These are phyloP conservation scores for Phytophthora cryptogea DNA, from an alignment of 352 stramenopile species.

Conservation along the genomic window DNA sequence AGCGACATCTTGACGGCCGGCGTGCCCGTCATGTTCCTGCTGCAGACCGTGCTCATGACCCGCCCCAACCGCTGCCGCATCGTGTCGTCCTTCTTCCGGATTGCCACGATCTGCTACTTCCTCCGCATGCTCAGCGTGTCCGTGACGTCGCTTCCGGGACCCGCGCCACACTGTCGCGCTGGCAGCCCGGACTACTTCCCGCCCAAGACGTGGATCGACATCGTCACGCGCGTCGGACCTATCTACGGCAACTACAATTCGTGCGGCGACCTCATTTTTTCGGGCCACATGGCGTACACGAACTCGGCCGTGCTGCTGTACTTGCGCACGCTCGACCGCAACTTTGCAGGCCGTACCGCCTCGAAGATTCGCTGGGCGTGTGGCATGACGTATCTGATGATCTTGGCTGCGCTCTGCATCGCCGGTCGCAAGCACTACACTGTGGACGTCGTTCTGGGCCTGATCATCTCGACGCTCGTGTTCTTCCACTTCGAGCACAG, in stretches of 20 bases:
- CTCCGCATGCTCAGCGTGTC: conserved; percentile 68
- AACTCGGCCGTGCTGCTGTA: conserved; percentile 72
- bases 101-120: conserved; percentile 74
- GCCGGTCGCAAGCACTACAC: conserved; percentile 79
- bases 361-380: conserved; percentile 60
- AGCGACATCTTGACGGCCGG: conserved; percentile 69
- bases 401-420: conserved; percentile 61
- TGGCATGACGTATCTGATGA: conserved; percentile 54
- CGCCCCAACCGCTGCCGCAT: conserved; percentile 53
- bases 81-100: conserved; percentile 68
- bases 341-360: conserved; percentile 40
- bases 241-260: conserved; percentile 82
- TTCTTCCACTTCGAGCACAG: conserved; percentile 85
- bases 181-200: conserved; percentile 61
- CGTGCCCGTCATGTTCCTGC: conserved; percentile 62
- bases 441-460: conserved; percentile 73
- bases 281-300: conserved; percentile 76
- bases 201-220: conserved; percentile 71
- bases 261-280: conserved; percentile 81
- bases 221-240: conserved; percentile 68
- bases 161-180: conserved; percentile 64
- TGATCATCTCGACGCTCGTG: conserved; percentile 66
- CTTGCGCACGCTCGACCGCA: conserved; percentile 61
- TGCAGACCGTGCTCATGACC: conserved; percentile 56
- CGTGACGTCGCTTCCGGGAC: conserved; percentile 71